Base-by-base conservation (phyloP, 169 alveolate species). In the Blepharisma undulans region DNA sequence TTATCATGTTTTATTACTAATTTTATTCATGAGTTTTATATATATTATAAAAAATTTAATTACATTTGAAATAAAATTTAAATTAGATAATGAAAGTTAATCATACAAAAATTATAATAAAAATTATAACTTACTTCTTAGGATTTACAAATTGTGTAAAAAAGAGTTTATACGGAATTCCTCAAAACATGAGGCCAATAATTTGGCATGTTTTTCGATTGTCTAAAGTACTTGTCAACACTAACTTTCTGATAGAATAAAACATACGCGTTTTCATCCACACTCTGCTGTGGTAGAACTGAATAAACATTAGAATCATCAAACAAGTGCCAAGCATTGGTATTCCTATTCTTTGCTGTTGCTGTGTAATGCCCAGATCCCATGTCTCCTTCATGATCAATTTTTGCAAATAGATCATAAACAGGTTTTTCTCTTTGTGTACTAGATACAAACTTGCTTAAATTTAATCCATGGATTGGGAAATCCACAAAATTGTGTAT, bases 301-400 rank as follows among this genome's bases (percentile, higher is more conserved):
- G 30, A 61, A 34, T 36, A 22, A n/a, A 95, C 96, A 71, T 79
- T 29, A 48, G 92, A 77, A 86, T 96, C 98, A 91, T 96, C 95
- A 90, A 94, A 96, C 48, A 92, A 95, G 87, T 94, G 93, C 97
- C 98, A 96, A 81, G 91, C 91, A 18, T 84, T 88, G 60, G 72
- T 92, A 29, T 91, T 71, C 25, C 80, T 80, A 89, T 96, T 96
- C 86, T 93, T 93, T 66, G 96, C 90, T 88, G 82, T 93, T 27
- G 96, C 96, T 34, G 92, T 93, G 81, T 95, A 95, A 81, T 95
- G 97, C 7, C 97, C 97, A 21, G 94, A 93, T 72, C 90, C 81
- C 14, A 92, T 61, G 19, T 92, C 90, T 36, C 97, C 97, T 84
- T 71, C 71, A 91, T 95, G 97, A 87, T 93, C 93, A 8, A 89